Conservation (phyloP, 495 filamentous ascomycete genomes). For the Cudoniella acicularis region DNA sequence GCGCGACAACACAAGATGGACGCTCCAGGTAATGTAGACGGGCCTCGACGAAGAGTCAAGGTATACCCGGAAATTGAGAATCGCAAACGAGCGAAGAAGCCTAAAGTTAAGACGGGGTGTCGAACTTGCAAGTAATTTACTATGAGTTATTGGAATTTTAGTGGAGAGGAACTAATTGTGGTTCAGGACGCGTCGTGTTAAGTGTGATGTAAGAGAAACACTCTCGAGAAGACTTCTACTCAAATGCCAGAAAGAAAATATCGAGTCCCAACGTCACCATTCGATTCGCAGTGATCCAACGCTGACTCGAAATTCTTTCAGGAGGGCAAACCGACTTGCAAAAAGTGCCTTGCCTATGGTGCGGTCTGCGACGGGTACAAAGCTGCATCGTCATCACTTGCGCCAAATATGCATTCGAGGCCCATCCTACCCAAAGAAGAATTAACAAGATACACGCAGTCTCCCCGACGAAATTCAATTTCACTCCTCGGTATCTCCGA, state of each 20-base stretch:
- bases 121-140: conserved; percentile 33
- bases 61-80: neutral
- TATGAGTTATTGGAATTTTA: neutral
- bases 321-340: conserved; percentile 45
- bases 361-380: conserved; percentile 52
- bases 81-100: conserved; percentile 26
- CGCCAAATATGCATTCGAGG: neutral
- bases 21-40: neutral
- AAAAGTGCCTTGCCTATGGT: conserved; percentile 44
- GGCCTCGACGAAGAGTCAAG: neutral
- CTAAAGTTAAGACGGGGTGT: conserved; percentile 32
- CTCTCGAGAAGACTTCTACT: no score
- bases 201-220: conserved; percentile 43
- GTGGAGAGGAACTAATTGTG: neutral
- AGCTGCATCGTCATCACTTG: neutral
- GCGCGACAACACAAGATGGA: neutral
- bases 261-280: neutral
- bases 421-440: neutral
- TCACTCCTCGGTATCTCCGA: neutral
- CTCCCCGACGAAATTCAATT: no score
- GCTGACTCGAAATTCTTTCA: no score
- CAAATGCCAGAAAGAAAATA: neutral
- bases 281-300: no score
- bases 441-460: no score
- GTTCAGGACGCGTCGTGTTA: conserved; percentile 37